A percentile compares a stretch with the other conserved stretches of the same genome.
Evolutionary conservation across 1,284 basidiomycete species (phyloP).

Genomic region (Heliocybe sulcata): DNA sequence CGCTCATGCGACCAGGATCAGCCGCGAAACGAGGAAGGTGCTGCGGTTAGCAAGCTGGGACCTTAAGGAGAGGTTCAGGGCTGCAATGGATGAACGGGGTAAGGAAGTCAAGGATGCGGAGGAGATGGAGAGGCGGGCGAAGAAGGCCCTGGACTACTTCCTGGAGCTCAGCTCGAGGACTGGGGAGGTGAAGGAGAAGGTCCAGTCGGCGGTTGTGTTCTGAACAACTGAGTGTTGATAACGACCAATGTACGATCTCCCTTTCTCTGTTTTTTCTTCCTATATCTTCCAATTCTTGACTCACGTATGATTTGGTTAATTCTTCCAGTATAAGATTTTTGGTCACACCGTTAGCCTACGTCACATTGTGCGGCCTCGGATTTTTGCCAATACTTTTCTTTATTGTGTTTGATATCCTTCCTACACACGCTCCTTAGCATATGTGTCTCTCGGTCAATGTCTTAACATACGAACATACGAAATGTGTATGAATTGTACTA

Average conservation of each 20-base stretch:
- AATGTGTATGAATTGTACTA: neutral
- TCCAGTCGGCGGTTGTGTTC: slow-evolving; percentile 6
- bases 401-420: neutral
- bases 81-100: slow-evolving; percentile 71
- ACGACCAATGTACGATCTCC: neutral
- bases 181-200: slow-evolving; percentile 42
- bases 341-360: neutral
- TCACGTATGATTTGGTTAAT: neutral
- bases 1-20: slow-evolving; percentile 66
- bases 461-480: neutral
- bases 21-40: slow-evolving; percentile 91
- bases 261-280: neutral
- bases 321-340: neutral
- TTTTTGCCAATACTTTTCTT: too few species aligned
- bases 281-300: neutral
- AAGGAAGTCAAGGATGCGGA: slow-evolving; percentile 79
- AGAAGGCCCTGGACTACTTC: slow-evolving; percentile 73
- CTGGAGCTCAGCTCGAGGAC: slow-evolving; percentile 50
- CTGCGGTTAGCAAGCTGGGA: slow-evolving; percentile 92
- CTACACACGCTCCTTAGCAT: neutral
- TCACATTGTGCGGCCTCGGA: too few species aligned
- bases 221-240: neutral
- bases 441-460: neutral
- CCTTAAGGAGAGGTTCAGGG: slow-evolving; percentile 76
- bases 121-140: slow-evolving; percentile 62